Base-by-base conservation (phyloP, 108 stramenopile genomes). In the Pseudonitzschia multiseries region DNA sequence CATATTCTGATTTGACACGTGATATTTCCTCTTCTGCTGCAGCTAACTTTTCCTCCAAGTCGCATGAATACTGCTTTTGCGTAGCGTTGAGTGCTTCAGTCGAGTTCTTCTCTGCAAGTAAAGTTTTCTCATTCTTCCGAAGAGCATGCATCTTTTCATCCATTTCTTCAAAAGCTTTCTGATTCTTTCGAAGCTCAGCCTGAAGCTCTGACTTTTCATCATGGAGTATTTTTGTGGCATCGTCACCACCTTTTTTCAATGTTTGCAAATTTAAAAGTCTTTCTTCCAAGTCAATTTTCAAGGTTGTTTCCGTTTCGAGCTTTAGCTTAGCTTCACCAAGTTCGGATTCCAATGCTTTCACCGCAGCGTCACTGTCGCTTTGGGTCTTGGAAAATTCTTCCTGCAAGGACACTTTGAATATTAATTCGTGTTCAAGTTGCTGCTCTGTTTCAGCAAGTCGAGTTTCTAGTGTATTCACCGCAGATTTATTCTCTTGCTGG, bases 91-190 rank as follows among this genome's bases (percentile, higher is more conserved):
- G 24, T 10, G 64, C 64, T 33, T 65, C n/a, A 10, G 15, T 41
- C 18, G 64, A 65, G 18, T 65, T 54, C 32, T 73, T 65, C 44
- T 73, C 73, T 13, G 51, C 65, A 15, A 41, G 48, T 18, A 65
- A 10, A 33, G 10, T 52, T 12, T 73, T 31, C 13, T 62, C 21
- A 53, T 65, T 17, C 33, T 52, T 29, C 28, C 22, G n/a, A 64
- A 53, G 27, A 51, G 12, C 33, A 28, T 32, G 27, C 22, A 53
- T 27, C 33, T 32, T 20, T 46, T 41, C 20, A 13, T 62, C 21
- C 63, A 64, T 12, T n/a, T 50, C 52, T 40, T 68, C 41, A 12
- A 42, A 8, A 13, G 13, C 42, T 36, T 40, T 65, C 28, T 26
- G 26, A 17, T 27, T 26, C 32, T 74, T 53, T 33, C 33, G 43